phyloP scores from a whole-genome alignment of 1,284 basidiomycete species.

The Stereum hirsutum region DNA sequence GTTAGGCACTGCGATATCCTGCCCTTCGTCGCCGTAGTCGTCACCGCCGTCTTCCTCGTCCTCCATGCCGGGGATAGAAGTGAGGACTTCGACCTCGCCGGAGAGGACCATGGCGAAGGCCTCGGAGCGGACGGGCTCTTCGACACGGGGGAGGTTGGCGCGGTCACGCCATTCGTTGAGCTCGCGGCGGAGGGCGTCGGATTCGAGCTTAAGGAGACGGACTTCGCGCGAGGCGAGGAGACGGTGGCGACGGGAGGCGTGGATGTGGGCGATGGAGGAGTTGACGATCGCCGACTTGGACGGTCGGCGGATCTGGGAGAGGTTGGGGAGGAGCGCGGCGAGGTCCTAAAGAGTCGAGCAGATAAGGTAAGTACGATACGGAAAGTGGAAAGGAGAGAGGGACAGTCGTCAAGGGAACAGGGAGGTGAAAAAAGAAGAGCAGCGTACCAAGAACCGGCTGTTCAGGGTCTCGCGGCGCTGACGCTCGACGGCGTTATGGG shows the following conservation, averaged over 20 bases:
- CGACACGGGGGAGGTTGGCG: slow-evolving; percentile 54
- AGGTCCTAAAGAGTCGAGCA: slow-evolving; percentile 53
- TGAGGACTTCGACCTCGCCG: slow-evolving; percentile 60
- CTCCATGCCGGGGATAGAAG: slow-evolving; percentile 36
- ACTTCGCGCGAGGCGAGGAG: slow-evolving; percentile 71
- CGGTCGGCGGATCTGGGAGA: slow-evolving; percentile 83
- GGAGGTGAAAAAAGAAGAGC: slow-evolving; percentile 3
- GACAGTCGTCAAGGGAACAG: background rate
- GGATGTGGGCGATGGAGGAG: slow-evolving; percentile 79
- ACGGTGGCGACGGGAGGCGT: slow-evolving; percentile 73
- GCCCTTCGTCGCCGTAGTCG: slow-evolving; percentile 11
- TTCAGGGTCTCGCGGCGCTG: slow-evolving; percentile 88
- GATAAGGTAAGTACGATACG: slow-evolving; percentile 2
- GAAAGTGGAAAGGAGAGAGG: background rate
- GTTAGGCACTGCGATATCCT: background rate
- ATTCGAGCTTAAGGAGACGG: slow-evolving; percentile 64
- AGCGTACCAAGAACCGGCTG: slow-evolving; percentile 69
- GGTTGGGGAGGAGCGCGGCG: slow-evolving; percentile 81
- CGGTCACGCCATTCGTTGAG: slow-evolving; percentile 84
- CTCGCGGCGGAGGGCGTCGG: slow-evolving; percentile 75
- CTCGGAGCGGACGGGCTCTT: slow-evolving; percentile 60
- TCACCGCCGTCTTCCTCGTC: slow-evolving; percentile 36
- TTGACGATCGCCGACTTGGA: slow-evolving; percentile 95
- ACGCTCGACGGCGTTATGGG: slow-evolving; percentile 92
- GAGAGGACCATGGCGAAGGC: slow-evolving; percentile 60